phyloP scores from a whole-genome alignment of 1,284 basidiomycete genomes.

The Prillingera fragicola region DNA sequence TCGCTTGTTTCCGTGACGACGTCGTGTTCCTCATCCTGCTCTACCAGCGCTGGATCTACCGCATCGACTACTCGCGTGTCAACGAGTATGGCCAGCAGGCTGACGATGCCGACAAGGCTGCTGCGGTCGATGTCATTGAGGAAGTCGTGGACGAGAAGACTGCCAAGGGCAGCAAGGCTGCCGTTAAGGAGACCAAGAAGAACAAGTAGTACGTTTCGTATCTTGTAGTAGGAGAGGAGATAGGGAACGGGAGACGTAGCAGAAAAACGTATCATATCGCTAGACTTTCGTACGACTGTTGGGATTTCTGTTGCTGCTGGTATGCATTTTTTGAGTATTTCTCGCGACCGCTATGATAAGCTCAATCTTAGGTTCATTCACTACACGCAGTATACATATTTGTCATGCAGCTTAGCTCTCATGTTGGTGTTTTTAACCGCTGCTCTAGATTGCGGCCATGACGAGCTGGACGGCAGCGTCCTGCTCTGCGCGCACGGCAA shows the following conservation, averaged over 20 bases:
- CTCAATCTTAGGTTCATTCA: too few relatives aligned
- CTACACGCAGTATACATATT: too few relatives aligned
- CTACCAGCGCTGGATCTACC: slow-evolving; percentile 85
- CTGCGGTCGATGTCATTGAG: slow-evolving; percentile 31
- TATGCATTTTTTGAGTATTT: too few relatives aligned
- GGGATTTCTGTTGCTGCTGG: too few relatives aligned
- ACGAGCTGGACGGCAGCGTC: slow-evolving; percentile 80
- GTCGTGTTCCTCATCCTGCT: slow-evolving; percentile 61
- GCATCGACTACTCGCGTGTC: slow-evolving; percentile 82
- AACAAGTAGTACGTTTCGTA: slow-evolving; percentile 25
- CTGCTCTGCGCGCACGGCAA: slow-evolving; percentile 87
- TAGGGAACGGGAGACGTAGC: too few relatives aligned
- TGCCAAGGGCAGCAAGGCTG: slow-evolving; percentile 13
- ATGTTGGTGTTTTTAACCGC: too few relatives aligned
- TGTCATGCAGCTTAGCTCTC: too few relatives aligned
- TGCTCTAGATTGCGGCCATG: slow-evolving; percentile 72
- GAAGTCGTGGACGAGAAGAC: slow-evolving; percentile 7
- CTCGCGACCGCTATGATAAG: too few relatives aligned
- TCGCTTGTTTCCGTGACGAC: slow-evolving; percentile 65
- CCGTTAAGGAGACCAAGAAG: slow-evolving; percentile 44
- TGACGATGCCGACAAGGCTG: slow-evolving; percentile 54
- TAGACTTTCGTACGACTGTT: too few relatives aligned
- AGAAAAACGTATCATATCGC: too few relatives aligned
- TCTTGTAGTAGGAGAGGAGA: too few relatives aligned
- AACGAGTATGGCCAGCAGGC: slow-evolving; percentile 97